Base-by-base conservation (phyloP, 768 basidiomycete genomes). In the Macrolepiota dolichaula region DNA sequence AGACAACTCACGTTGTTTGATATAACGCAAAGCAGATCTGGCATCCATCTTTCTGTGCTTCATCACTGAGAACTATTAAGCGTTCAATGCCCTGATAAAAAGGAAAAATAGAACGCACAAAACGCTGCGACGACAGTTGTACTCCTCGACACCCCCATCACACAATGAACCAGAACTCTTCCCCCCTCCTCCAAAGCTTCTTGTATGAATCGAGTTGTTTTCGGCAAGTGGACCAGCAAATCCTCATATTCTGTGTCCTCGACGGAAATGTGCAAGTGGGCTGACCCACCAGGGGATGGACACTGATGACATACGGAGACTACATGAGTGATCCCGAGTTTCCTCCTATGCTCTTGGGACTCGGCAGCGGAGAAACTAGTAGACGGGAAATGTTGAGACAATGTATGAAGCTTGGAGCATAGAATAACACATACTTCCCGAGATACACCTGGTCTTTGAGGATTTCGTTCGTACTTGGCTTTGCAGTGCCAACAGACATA, bases 141-240 rank as follows among this genome's bases (percentile, higher is more conserved):
- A 64, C 88, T 89, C 63, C 89, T 77, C 0, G 87, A 91, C 7
- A 91, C 72, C 4, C 89, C 90, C 83, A 89, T 87, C 10, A 85
- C 75, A 67, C 89, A 91, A 63, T 91, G 89, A 13, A 91, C 85
- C 10, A 91, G 79, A 4, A 90, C 82, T 50, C 74, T 78, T 0
- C 87, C 87, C 25, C 81, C 79, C 1, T 67, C 40, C 9, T 73
- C 69, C 42, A 91, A 64, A 3, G 89, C 86, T 22, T 75, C 63
- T 64, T 87, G 78, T 32, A 92, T 89, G 69, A 89, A 92, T 13
- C 67, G 70, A 66, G 85, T 86, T 10, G 85, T 78, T 17, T 69
- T 62, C 2, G 86, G 84, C 1, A 92, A 74, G 65, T 88, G 80
- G n/a, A 86, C 83, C 15, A 91, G 81, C 25, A 92, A 76, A 44